Evolutionary conservation across 2,329 filamentous ascomycete genomes (phyloP), one percentile per base, ranked within the genome.

Genomic region (Ustilaginoidea virens): DNA sequence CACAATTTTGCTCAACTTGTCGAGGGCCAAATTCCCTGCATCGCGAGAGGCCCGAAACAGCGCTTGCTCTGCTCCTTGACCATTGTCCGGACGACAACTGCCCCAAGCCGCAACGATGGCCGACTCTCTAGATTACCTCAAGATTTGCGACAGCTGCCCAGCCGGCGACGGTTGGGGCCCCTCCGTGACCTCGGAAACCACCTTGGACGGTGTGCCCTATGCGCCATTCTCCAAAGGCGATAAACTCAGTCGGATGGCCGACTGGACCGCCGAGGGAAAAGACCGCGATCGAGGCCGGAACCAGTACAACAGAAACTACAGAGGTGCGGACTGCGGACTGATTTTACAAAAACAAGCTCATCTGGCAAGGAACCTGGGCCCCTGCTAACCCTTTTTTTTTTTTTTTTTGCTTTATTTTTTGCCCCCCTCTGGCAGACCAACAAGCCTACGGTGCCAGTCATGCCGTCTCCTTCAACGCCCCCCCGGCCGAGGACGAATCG

Each of bases 171-270:
- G 75, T 56, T 98, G 90, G 90, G 90, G 90, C 35, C 87, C 87
- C 30, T 56, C 80, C 36, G 72, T 79, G 42, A 79, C 85, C 36
- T 73, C 63, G 45, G 82, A 93, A 54, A 92, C 82, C 39, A 93
- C 81, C 37, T 71, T 96, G 47, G 77, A 92, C 52, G 90, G 90
- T 52, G 83, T 96, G 28, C 90, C 90, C 22, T 98, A 94, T 56
- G 90, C 90, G 45, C 90, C 90, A 36, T 98, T 90, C 66, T 94
- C 86, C 42, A 98, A 98, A 61, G 85, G 83, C 53, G 90, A 98
- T 66, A 96, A 94, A 69, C 68, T 98, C 35, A 90, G 90, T 49
- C 86, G 90, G 55, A 96, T 98, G 86, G 90, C 90, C 36, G 90
- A 98, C 66, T 98, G 90, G 90, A 92, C 86, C 12, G 51, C 74